A percentile compares a stretch with the other conserved stretches of the same genome.
Evolutionary conservation across 192 early-diverging fungal genomes (phyloP).

Genomic region (Rhizophagus clarus): DNA sequence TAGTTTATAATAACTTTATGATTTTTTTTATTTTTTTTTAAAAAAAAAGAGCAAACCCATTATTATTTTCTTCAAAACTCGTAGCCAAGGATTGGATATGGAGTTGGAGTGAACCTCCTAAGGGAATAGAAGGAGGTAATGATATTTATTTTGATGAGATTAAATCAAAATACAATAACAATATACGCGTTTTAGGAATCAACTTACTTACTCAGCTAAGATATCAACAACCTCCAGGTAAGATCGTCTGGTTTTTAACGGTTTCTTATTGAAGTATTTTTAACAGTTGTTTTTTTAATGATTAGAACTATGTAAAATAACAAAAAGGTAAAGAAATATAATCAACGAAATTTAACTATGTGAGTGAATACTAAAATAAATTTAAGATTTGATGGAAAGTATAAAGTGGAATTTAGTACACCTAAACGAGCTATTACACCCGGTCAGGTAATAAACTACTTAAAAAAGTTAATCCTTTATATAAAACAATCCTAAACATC

Average conservation of each 20-base stretch:
- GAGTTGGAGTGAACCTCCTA: slow-evolving; percentile 13
- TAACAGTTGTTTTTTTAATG: neutral
- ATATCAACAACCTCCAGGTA: slow-evolving; percentile 28
- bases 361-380: neutral
- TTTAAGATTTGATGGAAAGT: slow-evolving; percentile 21
- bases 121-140: slow-evolving; percentile 2
- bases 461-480: neutral
- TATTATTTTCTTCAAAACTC: slow-evolving; percentile 21
- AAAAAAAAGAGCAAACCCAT: slow-evolving; percentile 2
- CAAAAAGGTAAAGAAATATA: neutral
- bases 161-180: neutral
- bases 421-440: slow-evolving; percentile 45
- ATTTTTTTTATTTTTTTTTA: neutral
- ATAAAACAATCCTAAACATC: neutral
- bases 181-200: slow-evolving; percentile 2
- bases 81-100: slow-evolving; percentile 27
- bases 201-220: slow-evolving; percentile 20
- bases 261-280: neutral
- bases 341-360: neutral
- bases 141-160: neutral
- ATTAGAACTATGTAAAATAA: slow-evolving; percentile 12
- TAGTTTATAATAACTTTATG: neutral
- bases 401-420: slow-evolving; percentile 35
- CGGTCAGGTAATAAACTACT: slow-evolving; percentile 37
- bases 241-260: neutral